Conservation (phyloP, 169 alveolate genomes). For the Plasmodium cynomolgi region DNA sequence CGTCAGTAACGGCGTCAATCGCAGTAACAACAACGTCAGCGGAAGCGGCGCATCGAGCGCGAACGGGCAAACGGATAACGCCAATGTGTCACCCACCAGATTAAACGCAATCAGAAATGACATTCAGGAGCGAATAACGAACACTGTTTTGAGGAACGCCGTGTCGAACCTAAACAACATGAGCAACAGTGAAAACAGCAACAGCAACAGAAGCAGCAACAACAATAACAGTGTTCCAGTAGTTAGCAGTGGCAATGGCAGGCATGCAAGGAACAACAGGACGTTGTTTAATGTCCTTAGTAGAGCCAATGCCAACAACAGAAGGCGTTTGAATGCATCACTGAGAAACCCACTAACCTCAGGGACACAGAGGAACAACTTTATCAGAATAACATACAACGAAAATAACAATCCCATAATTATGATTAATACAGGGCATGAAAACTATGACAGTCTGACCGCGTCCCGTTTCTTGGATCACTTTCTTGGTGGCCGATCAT, state of each 20-base stretch:
- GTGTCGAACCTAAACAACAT: not conserved
- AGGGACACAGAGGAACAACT: constrained; percentile 31
- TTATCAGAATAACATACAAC: constrained; percentile 67
- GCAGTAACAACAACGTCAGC: not conserved
- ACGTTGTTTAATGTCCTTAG: not conserved
- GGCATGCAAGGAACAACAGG: constrained; percentile 14
- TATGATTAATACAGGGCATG: constrained; percentile 71
- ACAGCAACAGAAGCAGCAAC: not conserved
- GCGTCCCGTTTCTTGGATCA: constrained; percentile 63
- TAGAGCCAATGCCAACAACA: constrained; percentile 14
- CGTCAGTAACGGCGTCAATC: not conserved
- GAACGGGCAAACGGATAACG: not conserved
- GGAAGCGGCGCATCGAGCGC: not conserved
- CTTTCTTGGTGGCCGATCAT: constrained; percentile 45
- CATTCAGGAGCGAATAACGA: constrained; percentile 46
- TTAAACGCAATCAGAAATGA: constrained; percentile 4
- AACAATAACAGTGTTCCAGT: not conserved
- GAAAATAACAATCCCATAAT: constrained; percentile 63
- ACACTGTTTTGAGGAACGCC: constrained; percentile 13
- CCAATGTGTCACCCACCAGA: constrained; percentile 2
- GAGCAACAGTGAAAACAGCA: not conserved
- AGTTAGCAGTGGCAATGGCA: not conserved
- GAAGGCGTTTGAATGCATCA: constrained; percentile 46
- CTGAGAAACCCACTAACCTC: constrained; percentile 16
- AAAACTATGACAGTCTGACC: constrained; percentile 55